Base-by-base conservation (phyloP, 2,329 filamentous ascomycete species). In the Colletotrichum coccodes region DNA sequence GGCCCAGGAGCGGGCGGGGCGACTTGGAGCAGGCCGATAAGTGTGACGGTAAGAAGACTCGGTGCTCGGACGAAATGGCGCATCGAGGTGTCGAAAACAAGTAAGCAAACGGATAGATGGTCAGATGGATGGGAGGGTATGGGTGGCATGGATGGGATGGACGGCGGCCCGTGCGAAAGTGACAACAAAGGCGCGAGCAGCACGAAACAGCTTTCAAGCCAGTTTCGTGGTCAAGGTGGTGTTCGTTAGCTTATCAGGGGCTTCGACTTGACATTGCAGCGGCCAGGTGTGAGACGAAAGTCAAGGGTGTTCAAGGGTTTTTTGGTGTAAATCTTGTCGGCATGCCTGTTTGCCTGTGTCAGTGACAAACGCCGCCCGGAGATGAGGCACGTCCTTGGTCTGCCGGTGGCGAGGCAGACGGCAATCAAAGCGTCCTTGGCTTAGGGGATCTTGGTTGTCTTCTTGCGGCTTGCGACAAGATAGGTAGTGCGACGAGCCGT, bases 91-190 rank as follows among this genome's bases (percentile, higher is more conserved):
- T 64, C 49, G 65, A 42, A 54, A 60, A 36, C 47, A 40, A 42
- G 65, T 60, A 21, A 60, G 65, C 40, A 63, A 53, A 68, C 62
- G 54, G 38, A 58, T 21, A 34, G 30, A 52, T 34, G 23, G 49
- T 44, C 26, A 54, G 46, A 60, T 50, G 60, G 53, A 44, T 58
- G 49, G 58, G 57, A 60, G 28, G 46, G n/a, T n/a, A 28, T 34
- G 12, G 34, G 50, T 53, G 56, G 47, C 32, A 42, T 28, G 34
- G 28, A 64, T 66, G 54, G 49, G 54, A 65, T 65, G 61, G 42
- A n/a, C 42, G 26, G 66, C 49, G 62, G 66, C 56, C 66, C 66
- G 66, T 69, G 66, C 66, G 61, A 50, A n/a, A 56, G 47, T 57
- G 54, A 44, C 56, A 66, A 65, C 42, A 69, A 66, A 66, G 61